These are phyloP conservation scores for Trichosporon coremiiforme DNA, from an alignment of 1,284 basidiomycete species.

Conservation along the genomic window DNA sequence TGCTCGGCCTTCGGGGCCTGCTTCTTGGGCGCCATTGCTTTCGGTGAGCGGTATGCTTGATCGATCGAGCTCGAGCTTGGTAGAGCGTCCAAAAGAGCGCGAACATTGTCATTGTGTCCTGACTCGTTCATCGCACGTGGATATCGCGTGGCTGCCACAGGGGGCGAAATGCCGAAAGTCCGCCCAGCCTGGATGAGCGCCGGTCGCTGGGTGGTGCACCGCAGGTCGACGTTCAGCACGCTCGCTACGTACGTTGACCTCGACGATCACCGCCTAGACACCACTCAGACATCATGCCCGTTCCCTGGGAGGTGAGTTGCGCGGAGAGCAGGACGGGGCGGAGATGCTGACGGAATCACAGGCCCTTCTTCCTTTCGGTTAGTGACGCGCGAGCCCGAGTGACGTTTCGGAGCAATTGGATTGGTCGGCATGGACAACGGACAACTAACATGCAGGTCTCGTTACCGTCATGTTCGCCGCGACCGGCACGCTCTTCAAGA, in stretches of 20 bases:
- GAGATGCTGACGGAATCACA: conserved; percentile 26
- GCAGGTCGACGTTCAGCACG: conserved; percentile 23
- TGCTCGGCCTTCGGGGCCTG: conserved; percentile 37
- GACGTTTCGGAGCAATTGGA: not conserved
- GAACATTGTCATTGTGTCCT: conserved; percentile 5
- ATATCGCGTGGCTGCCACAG: conserved; percentile 20
- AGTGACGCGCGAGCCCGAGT: conserved; percentile 27
- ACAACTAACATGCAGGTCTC: conserved; percentile 63
- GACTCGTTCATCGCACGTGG: conserved; percentile 13
- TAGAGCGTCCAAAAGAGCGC: not conserved
- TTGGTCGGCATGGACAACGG: conserved; percentile 18
- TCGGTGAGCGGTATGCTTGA: conserved; percentile 7
- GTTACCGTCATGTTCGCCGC: conserved; percentile 84
- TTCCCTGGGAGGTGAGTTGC: conserved; percentile 73
- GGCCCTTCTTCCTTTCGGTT: conserved; percentile 90
- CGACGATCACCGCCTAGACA: conserved; percentile 20
- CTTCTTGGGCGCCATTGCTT: conserved; percentile 51
- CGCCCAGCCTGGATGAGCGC: conserved; percentile 13
- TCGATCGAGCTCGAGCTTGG: conserved; percentile 13
- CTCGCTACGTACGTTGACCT: conserved; percentile 2
- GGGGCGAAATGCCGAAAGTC: conserved; percentile 18
- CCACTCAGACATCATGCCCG: conserved; percentile 66
- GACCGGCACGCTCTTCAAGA: conserved; percentile 79
- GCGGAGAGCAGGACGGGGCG: not conserved
- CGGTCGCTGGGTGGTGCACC: not conserved